Evolutionary conservation across 2,329 filamentous ascomycete species (phyloP).

Genomic region (Aureobasidium melanogenum): DNA sequence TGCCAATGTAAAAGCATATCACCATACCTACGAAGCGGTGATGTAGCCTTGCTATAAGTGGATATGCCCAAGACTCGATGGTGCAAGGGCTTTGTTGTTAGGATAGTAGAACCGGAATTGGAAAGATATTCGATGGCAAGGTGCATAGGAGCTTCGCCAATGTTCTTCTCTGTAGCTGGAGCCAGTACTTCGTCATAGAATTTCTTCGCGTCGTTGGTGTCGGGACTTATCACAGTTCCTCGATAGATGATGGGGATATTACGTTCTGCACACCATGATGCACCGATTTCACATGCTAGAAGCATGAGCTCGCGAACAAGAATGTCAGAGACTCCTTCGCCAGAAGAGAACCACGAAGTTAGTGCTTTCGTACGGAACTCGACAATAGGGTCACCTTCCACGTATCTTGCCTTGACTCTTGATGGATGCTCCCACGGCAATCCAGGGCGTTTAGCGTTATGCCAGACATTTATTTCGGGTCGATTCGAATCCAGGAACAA

Average conservation of each 20-base stretch:
- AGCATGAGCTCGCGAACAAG: constrained; percentile 45
- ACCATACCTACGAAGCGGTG: constrained; percentile 51
- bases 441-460: constrained; percentile 23
- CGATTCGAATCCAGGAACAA: constrained; percentile 25
- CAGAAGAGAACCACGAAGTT: constrained; percentile 23
- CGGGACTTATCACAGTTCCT: constrained; percentile 25
- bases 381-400: constrained; percentile 38
- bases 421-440: constrained; percentile 34
- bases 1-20: constrained; percentile 58
- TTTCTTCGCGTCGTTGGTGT: constrained; percentile 15
- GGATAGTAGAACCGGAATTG: constrained; percentile 32
- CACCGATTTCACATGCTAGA: constrained; percentile 44
- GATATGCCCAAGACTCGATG: constrained; percentile 45
- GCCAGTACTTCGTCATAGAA: constrained; percentile 28
- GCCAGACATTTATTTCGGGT: constrained; percentile 29
- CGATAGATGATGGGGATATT: constrained; percentile 43
- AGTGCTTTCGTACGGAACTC: constrained; percentile 26
- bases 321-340: constrained; percentile 17
- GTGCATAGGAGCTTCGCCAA: constrained; percentile 25
- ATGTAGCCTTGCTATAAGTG: constrained; percentile 50
- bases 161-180: constrained; percentile 29
- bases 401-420: constrained; percentile 26
- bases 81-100: constrained; percentile 38
- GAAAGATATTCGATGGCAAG: constrained; percentile 35
- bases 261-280: constrained; percentile 43